These are phyloP conservation scores for Planoprotostelium fungivorum DNA, from an alignment of 78 protist species.

Conservation along the genomic window DNA sequence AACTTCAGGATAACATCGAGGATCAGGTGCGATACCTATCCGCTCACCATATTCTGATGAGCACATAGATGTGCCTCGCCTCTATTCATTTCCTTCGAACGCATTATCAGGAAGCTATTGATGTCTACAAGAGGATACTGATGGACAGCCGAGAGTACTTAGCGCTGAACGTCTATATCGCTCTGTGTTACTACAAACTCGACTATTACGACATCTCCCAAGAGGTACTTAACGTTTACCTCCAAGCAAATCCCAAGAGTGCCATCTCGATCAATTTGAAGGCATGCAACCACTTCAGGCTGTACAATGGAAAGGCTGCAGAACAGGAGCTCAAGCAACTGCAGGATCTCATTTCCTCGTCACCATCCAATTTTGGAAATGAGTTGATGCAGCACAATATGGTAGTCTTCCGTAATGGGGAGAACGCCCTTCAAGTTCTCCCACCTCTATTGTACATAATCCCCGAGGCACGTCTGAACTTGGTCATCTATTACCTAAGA, in stretches of 20 bases:
- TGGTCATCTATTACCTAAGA: conserved; percentile 71
- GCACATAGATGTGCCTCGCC: conserved; percentile 63
- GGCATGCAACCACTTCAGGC: conserved; percentile 79
- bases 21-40: background rate
- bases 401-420: conserved; percentile 80
- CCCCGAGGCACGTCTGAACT: conserved; percentile 84
- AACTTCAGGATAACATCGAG: conserved; percentile 30
- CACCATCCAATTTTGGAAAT: conserved; percentile 18
- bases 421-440: conserved; percentile 75
- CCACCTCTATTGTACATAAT: conserved; percentile 68
- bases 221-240: conserved; percentile 56
- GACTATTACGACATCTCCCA: conserved; percentile 80
- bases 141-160: conserved; percentile 47
- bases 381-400: conserved; percentile 74
- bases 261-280: conserved; percentile 75
- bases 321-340: conserved; percentile 64
- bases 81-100: conserved; percentile 68
- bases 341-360: conserved; percentile 7
- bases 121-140: conserved; percentile 72
- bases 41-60: background rate
- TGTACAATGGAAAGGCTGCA: conserved; percentile 81
- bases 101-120: conserved; percentile 78
- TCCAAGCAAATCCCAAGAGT: conserved; percentile 36
- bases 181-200: conserved; percentile 80
- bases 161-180: conserved; percentile 75